Evolutionary conservation across 306 rosid genomes (phyloP).

Genomic region (Chamaecrista fasciculata): DNA sequence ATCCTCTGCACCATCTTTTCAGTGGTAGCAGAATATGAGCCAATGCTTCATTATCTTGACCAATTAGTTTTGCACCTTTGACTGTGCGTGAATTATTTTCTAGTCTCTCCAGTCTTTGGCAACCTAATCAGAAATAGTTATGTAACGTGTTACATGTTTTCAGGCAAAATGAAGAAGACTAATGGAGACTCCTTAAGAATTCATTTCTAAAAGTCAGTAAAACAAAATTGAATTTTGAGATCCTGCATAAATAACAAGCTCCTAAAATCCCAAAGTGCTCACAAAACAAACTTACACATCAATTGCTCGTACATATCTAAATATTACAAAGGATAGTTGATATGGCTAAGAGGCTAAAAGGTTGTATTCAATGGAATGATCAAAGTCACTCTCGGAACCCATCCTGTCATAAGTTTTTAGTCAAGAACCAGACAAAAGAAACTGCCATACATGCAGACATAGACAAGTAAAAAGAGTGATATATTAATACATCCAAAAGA

Average conservation of each 20-base stretch:
- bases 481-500: not conserved
- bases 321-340: not conserved
- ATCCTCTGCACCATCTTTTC: slow-evolving; percentile 66
- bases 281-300: not conserved
- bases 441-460: not conserved
- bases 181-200: slow-evolving; percentile 1
- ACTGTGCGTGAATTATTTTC: slow-evolving; percentile 83
- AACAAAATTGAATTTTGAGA: slow-evolving; percentile 12
- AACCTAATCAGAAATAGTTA: slow-evolving; percentile 45
- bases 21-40: slow-evolving; percentile 64
- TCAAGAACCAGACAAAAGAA: slow-evolving; percentile 18
- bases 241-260: not conserved
- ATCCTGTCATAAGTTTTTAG: not conserved
- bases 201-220: slow-evolving; percentile 9
- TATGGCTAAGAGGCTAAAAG: not conserved
- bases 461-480: not conserved
- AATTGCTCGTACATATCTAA: slow-evolving; percentile 1
- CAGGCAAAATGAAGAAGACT: slow-evolving; percentile 8
- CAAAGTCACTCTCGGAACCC: not conserved
- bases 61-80: slow-evolving; percentile 74
- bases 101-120: slow-evolving; percentile 61
- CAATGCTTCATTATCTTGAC: slow-evolving; percentile 78
- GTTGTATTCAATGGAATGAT: not conserved
- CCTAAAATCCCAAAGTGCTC: slow-evolving; percentile 14
- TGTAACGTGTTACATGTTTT: slow-evolving; percentile 12